Evolutionary conservation across 2,329 filamentous ascomycete species (phyloP).

Genomic region (Colletotrichum paranaense): DNA sequence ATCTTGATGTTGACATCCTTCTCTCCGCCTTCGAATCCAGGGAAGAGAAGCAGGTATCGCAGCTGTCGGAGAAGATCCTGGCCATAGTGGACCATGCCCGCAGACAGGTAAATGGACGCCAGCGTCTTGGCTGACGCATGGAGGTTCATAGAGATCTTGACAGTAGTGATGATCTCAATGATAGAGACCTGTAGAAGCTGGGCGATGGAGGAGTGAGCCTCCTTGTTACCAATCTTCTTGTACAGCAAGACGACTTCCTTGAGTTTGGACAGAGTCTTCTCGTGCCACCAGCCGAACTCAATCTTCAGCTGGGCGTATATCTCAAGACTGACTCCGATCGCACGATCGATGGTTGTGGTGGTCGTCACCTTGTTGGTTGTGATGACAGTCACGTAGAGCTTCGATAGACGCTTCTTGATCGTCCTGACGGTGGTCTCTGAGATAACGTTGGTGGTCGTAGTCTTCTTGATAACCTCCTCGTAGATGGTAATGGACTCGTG

Average conservation of each 20-base stretch:
- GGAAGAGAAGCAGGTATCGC: constrained; percentile 61
- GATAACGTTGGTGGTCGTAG: constrained; percentile 47
- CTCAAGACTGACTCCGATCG: constrained; percentile 47
- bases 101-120: constrained; percentile 56
- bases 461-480: constrained; percentile 54
- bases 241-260: constrained; percentile 55
- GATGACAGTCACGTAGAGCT: constrained; percentile 53
- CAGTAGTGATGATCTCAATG: constrained; percentile 51
- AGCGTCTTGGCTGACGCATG: constrained; percentile 60
- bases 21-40: constrained; percentile 45
- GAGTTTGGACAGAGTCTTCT: constrained; percentile 55
- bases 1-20: constrained; percentile 49
- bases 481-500: constrained; percentile 59
- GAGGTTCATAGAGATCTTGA: constrained; percentile 54
- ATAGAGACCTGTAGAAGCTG: constrained; percentile 52
- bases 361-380: constrained; percentile 49
- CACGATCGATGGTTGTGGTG: constrained; percentile 50
- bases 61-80: constrained; percentile 59
- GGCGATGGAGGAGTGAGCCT: constrained; percentile 50
- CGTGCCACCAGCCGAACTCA: constrained; percentile 57
- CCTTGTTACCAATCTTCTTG: constrained; percentile 49
- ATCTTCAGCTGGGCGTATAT: constrained; percentile 54
- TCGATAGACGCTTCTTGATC: constrained; percentile 61
- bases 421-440: constrained; percentile 51
- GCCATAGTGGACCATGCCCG: constrained; percentile 51